Evolutionary conservation across 176 grass and related monocot genomes (phyloP), one percentile per base, ranked within the genome.

Genomic region (Carex pumila): DNA sequence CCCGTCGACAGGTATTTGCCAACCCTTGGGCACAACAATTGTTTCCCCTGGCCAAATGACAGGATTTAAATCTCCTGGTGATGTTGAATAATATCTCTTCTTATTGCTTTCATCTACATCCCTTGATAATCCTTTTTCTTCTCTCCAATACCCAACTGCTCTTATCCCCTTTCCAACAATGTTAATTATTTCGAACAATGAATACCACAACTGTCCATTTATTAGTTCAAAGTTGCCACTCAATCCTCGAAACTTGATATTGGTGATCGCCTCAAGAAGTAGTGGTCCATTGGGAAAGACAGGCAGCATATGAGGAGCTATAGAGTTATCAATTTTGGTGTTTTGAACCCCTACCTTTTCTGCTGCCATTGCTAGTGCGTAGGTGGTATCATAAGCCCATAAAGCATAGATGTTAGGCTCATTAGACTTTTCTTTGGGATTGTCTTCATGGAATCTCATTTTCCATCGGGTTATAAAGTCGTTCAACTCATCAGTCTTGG

Each of bases 361-460:
- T 36, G 56, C 78, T 3, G 87, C 89, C 54, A 86, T 74, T 22
- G 91, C 89, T 15, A 91, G 6, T 45, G 91, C 81, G 80, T 84
- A 87, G 2, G 87, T 81, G 49, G 89, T 89, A 83, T 93, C 89
- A 80, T 91, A 93, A n/a, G 89, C 85, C 81, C 81, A 81, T 3
- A 91, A 41, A 79, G 65, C 87, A 29, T 67, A 87, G 2, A 89
- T 88, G 21, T 57, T 89, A 10, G 69, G 31, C 79, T 85, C 85
- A 63, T 29, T 12, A 29, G 50, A 84, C 25, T 79, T 32, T 49
- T 85, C 70, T 34, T 50, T 43, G 14, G 87, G 87, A 61, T 91
- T 86, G 4, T 89, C 89, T 54, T 79, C 56, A 52, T 80, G 61
- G 12, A 87, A 91, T 56, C 64, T 93, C 14, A 1, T 87, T 55